A percentile compares a stretch with the other conserved stretches of the same genome.
Conservation (phyloP, 2,329 filamentous ascomycete species). For the Knoxdaviesia capensis region DNA sequence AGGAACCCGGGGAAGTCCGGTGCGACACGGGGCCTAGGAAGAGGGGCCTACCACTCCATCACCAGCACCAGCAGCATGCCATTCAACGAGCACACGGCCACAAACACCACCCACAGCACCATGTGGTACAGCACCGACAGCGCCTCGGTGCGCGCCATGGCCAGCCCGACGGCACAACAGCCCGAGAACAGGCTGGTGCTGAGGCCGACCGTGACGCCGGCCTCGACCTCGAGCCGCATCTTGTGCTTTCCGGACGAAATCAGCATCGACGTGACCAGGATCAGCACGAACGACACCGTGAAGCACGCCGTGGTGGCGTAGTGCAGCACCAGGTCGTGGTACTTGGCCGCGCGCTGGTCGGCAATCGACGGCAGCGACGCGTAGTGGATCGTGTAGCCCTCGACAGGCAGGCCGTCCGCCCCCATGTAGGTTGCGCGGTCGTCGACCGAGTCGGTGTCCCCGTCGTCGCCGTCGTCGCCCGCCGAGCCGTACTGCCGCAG, state of each 20-base stretch:
- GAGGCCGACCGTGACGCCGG: constrained; percentile 49
- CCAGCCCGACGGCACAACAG: constrained; percentile 37
- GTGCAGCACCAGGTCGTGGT: constrained; percentile 34
- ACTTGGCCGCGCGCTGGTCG: constrained; percentile 26
- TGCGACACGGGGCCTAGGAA: no score
- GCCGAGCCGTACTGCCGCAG: not conserved
- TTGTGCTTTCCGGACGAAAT: constrained; percentile 48
- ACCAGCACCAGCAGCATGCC: constrained; percentile 22
- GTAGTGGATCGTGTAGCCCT: constrained; percentile 33
- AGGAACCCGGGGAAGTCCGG: no score
- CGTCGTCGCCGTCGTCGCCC: constrained; percentile 4
- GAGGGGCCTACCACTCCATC: constrained; percentile 9
- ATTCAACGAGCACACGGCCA: constrained; percentile 19
- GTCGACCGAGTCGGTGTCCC: constrained; percentile 15
- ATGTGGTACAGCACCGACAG: constrained; percentile 21
- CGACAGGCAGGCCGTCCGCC: constrained; percentile 25
- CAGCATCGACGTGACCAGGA: constrained; percentile 43
- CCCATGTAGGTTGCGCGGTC: constrained; percentile 23
- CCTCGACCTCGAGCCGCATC: constrained; percentile 51
- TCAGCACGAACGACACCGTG: constrained; percentile 37
- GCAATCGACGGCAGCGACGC: constrained; percentile 28
- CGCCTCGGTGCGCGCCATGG: constrained; percentile 28
- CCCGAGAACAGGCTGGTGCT: constrained; percentile 45
- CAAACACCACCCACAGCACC: constrained; percentile 17
- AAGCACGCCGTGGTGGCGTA: constrained; percentile 33